These are phyloP conservation scores for Astragalus membranaceus DNA, from an alignment of 306 rosid genomes.

Conservation along the genomic window DNA sequence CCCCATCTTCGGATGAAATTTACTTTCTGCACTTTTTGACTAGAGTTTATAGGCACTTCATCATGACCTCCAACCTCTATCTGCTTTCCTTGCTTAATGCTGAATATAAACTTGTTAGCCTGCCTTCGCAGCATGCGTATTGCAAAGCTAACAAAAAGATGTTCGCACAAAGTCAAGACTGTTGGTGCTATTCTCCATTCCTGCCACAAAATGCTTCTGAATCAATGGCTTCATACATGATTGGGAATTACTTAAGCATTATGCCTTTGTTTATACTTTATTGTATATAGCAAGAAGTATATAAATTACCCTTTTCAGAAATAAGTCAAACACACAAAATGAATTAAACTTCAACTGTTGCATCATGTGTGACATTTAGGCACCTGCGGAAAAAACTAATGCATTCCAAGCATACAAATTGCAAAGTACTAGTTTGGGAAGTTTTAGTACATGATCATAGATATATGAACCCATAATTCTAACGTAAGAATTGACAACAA, in stretches of 20 bases:
- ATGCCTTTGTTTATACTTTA: constrained; percentile 1
- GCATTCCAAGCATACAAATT: neutral
- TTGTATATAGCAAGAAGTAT: neutral
- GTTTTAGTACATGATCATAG: neutral
- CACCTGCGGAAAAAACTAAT: neutral
- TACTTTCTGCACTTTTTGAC: constrained; percentile 19
- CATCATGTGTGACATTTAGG: constrained; percentile 8
- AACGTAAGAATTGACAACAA: neutral
- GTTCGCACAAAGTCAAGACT: constrained; percentile 69
- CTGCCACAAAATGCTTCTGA: constrained; percentile 32
- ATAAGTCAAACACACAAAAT: neutral
- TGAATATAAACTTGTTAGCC: constrained; percentile 38
- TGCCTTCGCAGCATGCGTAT: constrained; percentile 77
- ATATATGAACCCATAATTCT: neutral
- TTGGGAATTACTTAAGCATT: neutral
- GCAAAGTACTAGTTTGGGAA: constrained; percentile 4
- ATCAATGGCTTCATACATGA: constrained; percentile 8
- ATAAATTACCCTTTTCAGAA: neutral
- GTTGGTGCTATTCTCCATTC: constrained; percentile 87
- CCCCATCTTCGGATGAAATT: constrained; percentile 59
- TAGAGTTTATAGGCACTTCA: constrained; percentile 20
- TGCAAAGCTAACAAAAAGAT: constrained; percentile 84
- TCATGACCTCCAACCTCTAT: constrained; percentile 22
- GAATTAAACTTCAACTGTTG: no score
- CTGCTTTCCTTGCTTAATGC: constrained; percentile 40